These are phyloP conservation scores for Jacaranda copaia DNA, from an alignment of 257 asterid species.

Conservation along the genomic window DNA sequence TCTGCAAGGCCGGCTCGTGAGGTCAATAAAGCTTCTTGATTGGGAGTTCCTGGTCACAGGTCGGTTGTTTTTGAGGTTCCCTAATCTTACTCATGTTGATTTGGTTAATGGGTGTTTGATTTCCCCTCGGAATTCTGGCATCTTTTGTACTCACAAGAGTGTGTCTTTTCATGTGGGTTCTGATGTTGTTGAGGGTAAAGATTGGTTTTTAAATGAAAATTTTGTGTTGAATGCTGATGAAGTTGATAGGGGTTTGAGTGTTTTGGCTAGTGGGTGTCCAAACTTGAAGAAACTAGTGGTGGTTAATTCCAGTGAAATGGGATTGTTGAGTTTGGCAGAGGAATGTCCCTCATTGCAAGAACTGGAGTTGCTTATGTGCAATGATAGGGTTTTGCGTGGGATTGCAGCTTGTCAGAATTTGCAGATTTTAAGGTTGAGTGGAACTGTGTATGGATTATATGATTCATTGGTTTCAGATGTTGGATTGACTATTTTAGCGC, in stretches of 20 bases:
- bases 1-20: constrained; percentile 74
- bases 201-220: constrained; percentile 49
- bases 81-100: constrained; percentile 72
- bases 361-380: constrained; percentile 66
- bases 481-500: constrained; percentile 78
- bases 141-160: constrained; percentile 48
- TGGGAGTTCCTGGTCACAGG: constrained; percentile 76
- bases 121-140: constrained; percentile 62
- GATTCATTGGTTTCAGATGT: constrained; percentile 63
- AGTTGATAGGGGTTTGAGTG: constrained; percentile 61
- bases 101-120: constrained; percentile 55
- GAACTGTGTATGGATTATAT: constrained; percentile 57
- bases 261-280: constrained; percentile 60
- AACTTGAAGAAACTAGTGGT: constrained; percentile 59
- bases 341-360: constrained; percentile 78
- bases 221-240: constrained; percentile 53
- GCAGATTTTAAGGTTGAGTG: constrained; percentile 66
- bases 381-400: constrained; percentile 66
- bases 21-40: constrained; percentile 69
- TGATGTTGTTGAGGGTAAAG: constrained; percentile 47
- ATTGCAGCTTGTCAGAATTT: constrained; percentile 68
- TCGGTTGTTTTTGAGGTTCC: constrained; percentile 66
- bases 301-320: constrained; percentile 71
- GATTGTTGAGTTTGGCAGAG: constrained; percentile 67
- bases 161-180: constrained; percentile 52